These are phyloP conservation scores for Thraustochytrium striatum DNA, from an alignment of 352 stramenopile species.

Conservation along the genomic window DNA sequence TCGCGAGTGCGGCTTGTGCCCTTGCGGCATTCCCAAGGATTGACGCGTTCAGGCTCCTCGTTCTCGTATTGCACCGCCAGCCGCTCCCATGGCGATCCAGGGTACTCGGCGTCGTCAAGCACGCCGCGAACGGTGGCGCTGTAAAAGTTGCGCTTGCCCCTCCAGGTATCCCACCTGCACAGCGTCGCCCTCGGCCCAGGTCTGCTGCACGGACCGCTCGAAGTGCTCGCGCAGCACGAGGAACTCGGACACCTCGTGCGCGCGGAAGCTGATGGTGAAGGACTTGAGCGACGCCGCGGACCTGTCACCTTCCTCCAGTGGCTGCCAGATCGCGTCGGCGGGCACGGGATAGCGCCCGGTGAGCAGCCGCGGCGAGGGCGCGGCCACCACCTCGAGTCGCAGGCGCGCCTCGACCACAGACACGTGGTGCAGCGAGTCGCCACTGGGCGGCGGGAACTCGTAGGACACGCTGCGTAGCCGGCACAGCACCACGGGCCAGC, in stretches of 20 bases:
- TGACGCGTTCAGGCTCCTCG: neutral
- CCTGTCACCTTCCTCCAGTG: neutral
- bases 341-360: neutral
- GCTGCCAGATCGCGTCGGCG: neutral
- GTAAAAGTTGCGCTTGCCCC: neutral
- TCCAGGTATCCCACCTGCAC: conserved; percentile 52
- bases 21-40: conserved; percentile 18
- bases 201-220: conserved; percentile 67
- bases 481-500: conserved; percentile 42
- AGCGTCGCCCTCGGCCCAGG: conserved; percentile 66
- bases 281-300: conserved; percentile 55
- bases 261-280: conserved; percentile 70
- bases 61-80: neutral
- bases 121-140: neutral
- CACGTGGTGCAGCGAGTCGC: neutral
- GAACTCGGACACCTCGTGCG: conserved; percentile 74
- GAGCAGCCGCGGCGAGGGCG: neutral
- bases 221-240: conserved; percentile 73
- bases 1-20: neutral
- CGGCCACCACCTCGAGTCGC: neutral
- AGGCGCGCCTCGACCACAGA: conserved; percentile 4
- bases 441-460: conserved; percentile 31
- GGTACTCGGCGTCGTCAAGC: conserved; percentile 35
- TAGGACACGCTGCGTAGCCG: conserved; percentile 43
- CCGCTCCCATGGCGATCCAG: conserved; percentile 22